These are phyloP conservation scores for Arthrinium puccinioides DNA, from an alignment of 2,329 filamentous ascomycete genomes.

Conservation along the genomic window DNA sequence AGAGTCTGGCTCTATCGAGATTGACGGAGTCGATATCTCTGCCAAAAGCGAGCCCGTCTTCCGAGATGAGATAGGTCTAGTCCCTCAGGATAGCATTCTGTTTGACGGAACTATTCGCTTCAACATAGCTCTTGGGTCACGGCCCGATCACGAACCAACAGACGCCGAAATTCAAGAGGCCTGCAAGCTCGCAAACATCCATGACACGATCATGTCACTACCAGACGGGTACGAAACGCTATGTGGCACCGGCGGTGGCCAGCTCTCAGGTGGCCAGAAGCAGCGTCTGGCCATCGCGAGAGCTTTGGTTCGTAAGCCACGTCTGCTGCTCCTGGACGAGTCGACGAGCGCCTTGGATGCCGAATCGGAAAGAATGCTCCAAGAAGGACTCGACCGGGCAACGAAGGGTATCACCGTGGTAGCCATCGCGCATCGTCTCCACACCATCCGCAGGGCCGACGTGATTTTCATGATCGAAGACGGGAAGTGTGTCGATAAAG, in stretches of 20 bases:
- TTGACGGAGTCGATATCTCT: constrained; percentile 43
- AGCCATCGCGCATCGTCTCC: constrained; percentile 50
- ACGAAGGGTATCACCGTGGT: constrained; percentile 48
- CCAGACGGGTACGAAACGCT: constrained; percentile 61
- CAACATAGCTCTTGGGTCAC: constrained; percentile 48
- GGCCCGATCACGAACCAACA: constrained; percentile 45
- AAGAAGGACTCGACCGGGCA: constrained; percentile 56
- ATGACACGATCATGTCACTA: constrained; percentile 56
- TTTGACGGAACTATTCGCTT: constrained; percentile 50
- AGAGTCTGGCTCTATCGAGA: constrained; percentile 37
- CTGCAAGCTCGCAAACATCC: constrained; percentile 62
- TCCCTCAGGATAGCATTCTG: constrained; percentile 51
- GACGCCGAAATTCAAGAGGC: constrained; percentile 58
- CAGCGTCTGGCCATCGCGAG: constrained; percentile 74
- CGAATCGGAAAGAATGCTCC: constrained; percentile 58
- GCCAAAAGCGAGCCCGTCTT: constrained; percentile 34
- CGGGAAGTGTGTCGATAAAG: constrained; percentile 43
- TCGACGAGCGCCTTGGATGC: constrained; percentile 72
- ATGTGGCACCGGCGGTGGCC: constrained; percentile 64
- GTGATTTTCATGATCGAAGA: constrained; percentile 51
- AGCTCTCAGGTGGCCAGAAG: constrained; percentile 71
- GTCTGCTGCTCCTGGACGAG: constrained; percentile 73
- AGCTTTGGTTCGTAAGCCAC: constrained; percentile 64
- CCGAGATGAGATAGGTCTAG: constrained; percentile 45
- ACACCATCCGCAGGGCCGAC: constrained; percentile 49